These are phyloP conservation scores for Pythium angustatum DNA, from an alignment of 352 stramenopile genomes.

Conservation along the genomic window DNA sequence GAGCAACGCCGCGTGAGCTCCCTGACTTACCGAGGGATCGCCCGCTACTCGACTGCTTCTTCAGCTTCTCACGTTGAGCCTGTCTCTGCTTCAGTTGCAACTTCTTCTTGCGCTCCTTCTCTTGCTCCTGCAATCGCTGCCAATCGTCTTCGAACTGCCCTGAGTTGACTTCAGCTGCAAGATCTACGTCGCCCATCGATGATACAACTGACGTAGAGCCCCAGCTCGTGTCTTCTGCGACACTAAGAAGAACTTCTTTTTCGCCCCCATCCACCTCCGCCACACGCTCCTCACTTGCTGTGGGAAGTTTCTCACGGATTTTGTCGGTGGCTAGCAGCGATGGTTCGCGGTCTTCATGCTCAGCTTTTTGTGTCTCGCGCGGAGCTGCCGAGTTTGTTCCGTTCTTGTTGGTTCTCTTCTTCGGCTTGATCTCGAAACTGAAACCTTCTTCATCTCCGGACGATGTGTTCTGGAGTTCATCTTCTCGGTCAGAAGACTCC, in stretches of 20 bases:
- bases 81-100: slow-evolving; percentile 75
- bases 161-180: background rate
- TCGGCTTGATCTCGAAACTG: slow-evolving; percentile 58
- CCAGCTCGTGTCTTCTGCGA: slow-evolving; percentile 7
- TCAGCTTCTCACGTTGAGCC: slow-evolving; percentile 75
- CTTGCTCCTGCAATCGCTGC: slow-evolving; percentile 72
- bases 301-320: too few relatives aligned
- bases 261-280: background rate
- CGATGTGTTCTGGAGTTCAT: slow-evolving; percentile 16
- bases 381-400: too few relatives aligned
- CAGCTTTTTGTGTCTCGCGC: too few relatives aligned
- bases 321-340: too few relatives aligned
- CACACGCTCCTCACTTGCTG: too few relatives aligned
- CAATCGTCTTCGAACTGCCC: slow-evolving; percentile 55
- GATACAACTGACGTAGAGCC: slow-evolving; percentile 1
- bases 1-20: slow-evolving; percentile 11
- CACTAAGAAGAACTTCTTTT: background rate
- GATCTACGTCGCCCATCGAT: slow-evolving; percentile 1
- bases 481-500: slow-evolving; percentile 2
- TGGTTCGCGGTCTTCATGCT: too few relatives aligned
- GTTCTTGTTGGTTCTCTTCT: slow-evolving; percentile 19
- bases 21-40: slow-evolving; percentile 21
- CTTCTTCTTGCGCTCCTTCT: slow-evolving; percentile 71
- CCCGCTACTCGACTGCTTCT: slow-evolving; percentile 46
- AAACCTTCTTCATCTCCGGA: slow-evolving; percentile 22